These are phyloP conservation scores for Pichia sp. DNA, from an alignment of 1,139 yeast genomes.

Conservation along the genomic window DNA sequence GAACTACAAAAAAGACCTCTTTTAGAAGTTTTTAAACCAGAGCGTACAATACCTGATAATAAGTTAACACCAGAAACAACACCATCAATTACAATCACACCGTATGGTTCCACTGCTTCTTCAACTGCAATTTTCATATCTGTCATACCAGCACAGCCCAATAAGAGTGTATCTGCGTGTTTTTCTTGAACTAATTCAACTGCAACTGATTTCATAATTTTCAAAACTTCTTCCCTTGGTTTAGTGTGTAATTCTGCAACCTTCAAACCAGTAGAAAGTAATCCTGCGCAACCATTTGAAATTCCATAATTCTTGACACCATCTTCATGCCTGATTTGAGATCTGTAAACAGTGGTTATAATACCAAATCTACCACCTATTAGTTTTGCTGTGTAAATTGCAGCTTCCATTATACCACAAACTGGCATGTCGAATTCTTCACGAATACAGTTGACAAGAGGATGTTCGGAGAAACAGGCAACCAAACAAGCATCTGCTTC, in stretches of 20 bases:
- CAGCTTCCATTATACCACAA: constrained; percentile 34
- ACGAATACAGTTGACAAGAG: constrained; percentile 31
- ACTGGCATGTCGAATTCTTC: constrained; percentile 33
- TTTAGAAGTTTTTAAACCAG: constrained; percentile 27
- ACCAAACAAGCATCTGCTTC: constrained; percentile 32
- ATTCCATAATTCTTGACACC: constrained; percentile 32
- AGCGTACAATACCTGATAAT: constrained; percentile 26
- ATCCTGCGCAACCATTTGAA: constrained; percentile 33
- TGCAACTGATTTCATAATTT: constrained; percentile 30
- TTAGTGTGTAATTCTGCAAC: constrained; percentile 35
- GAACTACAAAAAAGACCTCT: constrained; percentile 23
- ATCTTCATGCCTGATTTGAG: constrained; percentile 29
- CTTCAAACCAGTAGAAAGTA: constrained; percentile 33
- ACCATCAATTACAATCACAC: constrained; percentile 30
- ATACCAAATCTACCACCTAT: constrained; percentile 27
- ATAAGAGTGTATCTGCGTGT: constrained; percentile 33
- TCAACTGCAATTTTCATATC: constrained; percentile 35
- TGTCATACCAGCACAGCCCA: constrained; percentile 39
- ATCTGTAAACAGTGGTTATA: constrained; percentile 29
- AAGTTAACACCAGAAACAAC: constrained; percentile 30
- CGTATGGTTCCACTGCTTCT: constrained; percentile 25
- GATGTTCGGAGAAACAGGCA: constrained; percentile 35
- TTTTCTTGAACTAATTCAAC: constrained; percentile 26
- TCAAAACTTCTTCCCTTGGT: constrained; percentile 32
- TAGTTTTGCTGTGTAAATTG: constrained; percentile 22